Conservation (phyloP, 208 protist species). For the Spironucleus salmonicida region DNA sequence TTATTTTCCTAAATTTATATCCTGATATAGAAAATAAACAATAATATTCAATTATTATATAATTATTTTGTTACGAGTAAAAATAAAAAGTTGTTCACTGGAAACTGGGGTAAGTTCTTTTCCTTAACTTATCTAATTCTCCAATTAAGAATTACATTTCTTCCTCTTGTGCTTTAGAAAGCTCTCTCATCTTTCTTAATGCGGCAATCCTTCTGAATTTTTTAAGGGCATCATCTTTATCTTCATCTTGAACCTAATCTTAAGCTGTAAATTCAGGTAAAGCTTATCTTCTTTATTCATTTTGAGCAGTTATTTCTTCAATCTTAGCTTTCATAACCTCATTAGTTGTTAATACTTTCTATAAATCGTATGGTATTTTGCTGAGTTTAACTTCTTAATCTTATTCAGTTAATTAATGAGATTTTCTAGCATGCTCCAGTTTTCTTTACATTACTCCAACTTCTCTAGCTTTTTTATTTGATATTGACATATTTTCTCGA, state of each 20-base stretch:
- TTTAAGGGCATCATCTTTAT: slow-evolving; percentile 16
- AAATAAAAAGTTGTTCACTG: background rate
- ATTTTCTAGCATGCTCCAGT: slow-evolving; percentile 6
- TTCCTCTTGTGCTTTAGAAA: slow-evolving; percentile 21
- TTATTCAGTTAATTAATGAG: background rate
- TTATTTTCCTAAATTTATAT: no score
- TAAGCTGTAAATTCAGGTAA: background rate
- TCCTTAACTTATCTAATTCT: slow-evolving; percentile 15
- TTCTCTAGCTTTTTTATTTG: background rate
- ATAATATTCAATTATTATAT: no score
- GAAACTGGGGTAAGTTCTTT: slow-evolving; percentile 24
- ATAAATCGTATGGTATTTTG: background rate
- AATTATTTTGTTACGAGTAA: no score
- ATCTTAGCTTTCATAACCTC: background rate
- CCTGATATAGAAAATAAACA: no score
- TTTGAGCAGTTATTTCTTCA: slow-evolving; percentile 1
- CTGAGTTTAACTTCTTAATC: background rate
- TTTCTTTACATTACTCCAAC: background rate
- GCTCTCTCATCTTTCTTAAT: slow-evolving; percentile 11
- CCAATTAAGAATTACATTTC: slow-evolving; percentile 24
- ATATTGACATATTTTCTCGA: background rate
- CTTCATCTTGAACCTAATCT: slow-evolving; percentile 5
- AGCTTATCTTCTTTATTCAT: slow-evolving; percentile 11
- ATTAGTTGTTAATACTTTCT: background rate
- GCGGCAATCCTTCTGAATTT: slow-evolving; percentile 29